phyloP scores from a whole-genome alignment of 2,329 filamentous ascomycete genomes.

The Dryadomyces quercus-mongolicae region DNA sequence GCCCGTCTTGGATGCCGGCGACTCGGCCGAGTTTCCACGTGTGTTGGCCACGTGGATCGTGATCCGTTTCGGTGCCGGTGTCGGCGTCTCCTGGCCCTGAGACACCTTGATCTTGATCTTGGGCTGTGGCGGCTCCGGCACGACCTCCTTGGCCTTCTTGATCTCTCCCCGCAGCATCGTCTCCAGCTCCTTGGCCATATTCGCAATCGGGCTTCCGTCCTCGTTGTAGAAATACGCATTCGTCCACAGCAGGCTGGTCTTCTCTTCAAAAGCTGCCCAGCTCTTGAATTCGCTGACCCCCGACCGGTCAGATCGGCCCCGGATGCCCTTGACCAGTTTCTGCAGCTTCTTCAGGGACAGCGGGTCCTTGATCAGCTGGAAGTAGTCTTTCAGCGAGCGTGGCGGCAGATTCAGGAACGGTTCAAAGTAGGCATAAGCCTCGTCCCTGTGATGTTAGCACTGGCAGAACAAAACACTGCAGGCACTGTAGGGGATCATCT shows the following conservation, averaged over 20 bases:
- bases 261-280: slow-evolving; percentile 73
- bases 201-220: slow-evolving; percentile 75
- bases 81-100: slow-evolving; percentile 29
- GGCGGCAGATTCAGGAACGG: slow-evolving; percentile 71
- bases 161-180: slow-evolving; percentile 52
- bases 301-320: slow-evolving; percentile 54
- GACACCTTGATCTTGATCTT: slow-evolving; percentile 73
- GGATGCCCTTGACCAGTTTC: slow-evolving; percentile 62
- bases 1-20: slow-evolving; percentile 32
- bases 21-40: slow-evolving; percentile 40
- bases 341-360: slow-evolving; percentile 67
- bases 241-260: slow-evolving; percentile 69
- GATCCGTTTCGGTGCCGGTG: slow-evolving; percentile 45
- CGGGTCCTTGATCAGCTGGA: slow-evolving; percentile 69
- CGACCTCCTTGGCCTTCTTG: slow-evolving; percentile 57
- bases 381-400: slow-evolving; percentile 71
- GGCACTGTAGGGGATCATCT: too few species aligned
- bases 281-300: slow-evolving; percentile 59
- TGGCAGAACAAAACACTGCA: too few species aligned
- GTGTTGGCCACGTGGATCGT: slow-evolving; percentile 55
- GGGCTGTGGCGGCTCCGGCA: slow-evolving; percentile 59
- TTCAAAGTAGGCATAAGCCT: slow-evolving; percentile 56
- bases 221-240: slow-evolving; percentile 89
- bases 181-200: slow-evolving; percentile 67
- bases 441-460: slow-evolving; percentile 19